Percentiles rank a stretch among this genome's conserved stretches.
Conservation (phyloP, 257 asterid species). For the Solanum okadae region DNA sequence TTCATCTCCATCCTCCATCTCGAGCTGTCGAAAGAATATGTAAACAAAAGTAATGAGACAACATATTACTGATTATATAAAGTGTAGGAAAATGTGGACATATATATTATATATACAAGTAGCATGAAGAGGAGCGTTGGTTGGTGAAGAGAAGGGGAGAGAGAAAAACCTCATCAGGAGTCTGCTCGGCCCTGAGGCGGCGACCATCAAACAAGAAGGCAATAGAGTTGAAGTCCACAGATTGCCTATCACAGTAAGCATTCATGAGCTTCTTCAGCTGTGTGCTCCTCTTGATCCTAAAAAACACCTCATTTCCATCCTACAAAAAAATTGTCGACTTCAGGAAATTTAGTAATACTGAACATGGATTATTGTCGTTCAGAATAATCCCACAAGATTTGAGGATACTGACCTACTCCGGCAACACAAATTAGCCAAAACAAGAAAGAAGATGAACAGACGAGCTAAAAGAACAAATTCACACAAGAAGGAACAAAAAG, state of each 20-base stretch:
- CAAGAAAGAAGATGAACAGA: background rate
- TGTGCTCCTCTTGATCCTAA: constrained; percentile 29
- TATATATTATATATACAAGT: background rate
- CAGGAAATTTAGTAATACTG: background rate
- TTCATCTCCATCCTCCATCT: constrained; percentile 37
- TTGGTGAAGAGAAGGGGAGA: background rate
- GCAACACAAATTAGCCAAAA: background rate
- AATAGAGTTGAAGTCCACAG: constrained; percentile 21
- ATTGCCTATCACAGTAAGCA: constrained; percentile 34
- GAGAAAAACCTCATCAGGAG: constrained; percentile 31
- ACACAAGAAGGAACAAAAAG: background rate
- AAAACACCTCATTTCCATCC: constrained; percentile 35
- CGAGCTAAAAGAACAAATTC: background rate
- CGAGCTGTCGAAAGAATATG: background rate
- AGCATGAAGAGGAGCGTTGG: background rate
- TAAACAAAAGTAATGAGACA: background rate
- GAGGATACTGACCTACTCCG: background rate
- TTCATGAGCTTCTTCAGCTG: constrained; percentile 33
- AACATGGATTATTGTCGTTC: background rate
- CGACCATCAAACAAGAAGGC: constrained; percentile 33
- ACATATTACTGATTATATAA: no score
- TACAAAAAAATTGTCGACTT: background rate
- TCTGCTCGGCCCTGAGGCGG: constrained; percentile 22
- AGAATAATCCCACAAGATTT: background rate
- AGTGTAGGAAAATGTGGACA: background rate